phyloP scores from a whole-genome alignment of 2,329 filamentous ascomycete species.

The Phaeosphaeria sp. region DNA sequence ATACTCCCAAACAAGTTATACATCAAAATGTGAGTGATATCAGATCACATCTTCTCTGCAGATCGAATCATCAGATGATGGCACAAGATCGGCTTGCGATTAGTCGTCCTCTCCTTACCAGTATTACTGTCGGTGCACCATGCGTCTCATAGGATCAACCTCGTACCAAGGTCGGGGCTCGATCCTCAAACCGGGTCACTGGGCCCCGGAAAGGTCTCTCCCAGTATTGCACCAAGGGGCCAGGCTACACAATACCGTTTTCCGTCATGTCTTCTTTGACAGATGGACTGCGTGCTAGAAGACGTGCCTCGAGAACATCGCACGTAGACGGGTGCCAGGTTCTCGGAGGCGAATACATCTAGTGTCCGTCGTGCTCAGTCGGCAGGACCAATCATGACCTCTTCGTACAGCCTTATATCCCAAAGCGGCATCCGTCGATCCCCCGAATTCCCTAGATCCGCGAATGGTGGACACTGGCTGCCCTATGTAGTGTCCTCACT shows the following conservation, averaged over 20 bases:
- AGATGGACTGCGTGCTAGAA: conserved; percentile 21
- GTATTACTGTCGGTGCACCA: not conserved
- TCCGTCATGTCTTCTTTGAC: conserved; percentile 38
- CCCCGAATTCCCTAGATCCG: conserved; percentile 3
- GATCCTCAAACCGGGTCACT: conserved; percentile 34
- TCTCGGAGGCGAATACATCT: conserved; percentile 22
- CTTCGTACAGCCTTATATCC: conserved; percentile 31
- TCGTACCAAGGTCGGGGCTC: conserved; percentile 3
- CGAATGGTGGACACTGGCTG: conserved; percentile 9
- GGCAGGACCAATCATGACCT: conserved; percentile 30
- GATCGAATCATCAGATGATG: not conserved
- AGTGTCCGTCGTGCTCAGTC: conserved; percentile 22
- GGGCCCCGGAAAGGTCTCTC: conserved; percentile 19
- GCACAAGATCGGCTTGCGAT: not conserved
- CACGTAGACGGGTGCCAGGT: conserved; percentile 23
- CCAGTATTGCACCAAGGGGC: conserved; percentile 23
- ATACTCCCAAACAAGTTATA: not conserved
- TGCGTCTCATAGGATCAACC: not conserved
- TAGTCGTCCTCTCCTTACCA: not conserved
- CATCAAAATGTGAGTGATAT: not conserved
- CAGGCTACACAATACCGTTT: conserved; percentile 39
- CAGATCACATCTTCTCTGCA: not conserved
- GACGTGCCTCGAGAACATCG: conserved; percentile 19
- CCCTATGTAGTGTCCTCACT: conserved; percentile 14
- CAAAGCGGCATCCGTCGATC: conserved; percentile 1